phyloP scores from a whole-genome alignment of 129 eudicot genomes.

The Escallonia rubra region DNA sequence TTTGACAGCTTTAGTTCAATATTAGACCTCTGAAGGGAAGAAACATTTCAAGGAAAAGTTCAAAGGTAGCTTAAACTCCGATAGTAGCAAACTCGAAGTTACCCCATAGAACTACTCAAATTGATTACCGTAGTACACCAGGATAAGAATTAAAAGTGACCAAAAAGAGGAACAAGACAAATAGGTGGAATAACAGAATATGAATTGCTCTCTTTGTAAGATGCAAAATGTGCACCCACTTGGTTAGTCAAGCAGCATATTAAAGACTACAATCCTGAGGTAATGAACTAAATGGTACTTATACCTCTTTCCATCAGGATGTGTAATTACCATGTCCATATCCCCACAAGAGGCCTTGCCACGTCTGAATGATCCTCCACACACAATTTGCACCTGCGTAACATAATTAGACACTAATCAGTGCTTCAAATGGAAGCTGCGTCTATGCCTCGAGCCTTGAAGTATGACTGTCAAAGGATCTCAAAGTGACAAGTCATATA shows the following conservation, averaged over 20 bases:
- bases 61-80: no score
- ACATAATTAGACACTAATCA: constrained; percentile 11
- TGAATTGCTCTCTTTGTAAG: no score
- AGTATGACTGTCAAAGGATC: background rate
- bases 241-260: background rate
- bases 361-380: constrained; percentile 98
- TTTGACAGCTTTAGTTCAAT: no score
- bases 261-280: background rate
- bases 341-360: constrained; percentile 95
- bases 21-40: no score
- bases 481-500: background rate
- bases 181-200: no score
- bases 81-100: no score
- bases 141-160: no score
- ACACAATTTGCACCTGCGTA: constrained; percentile 52
- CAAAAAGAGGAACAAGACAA: no score
- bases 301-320: constrained; percentile 91
- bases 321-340: constrained; percentile 86
- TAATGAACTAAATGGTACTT: background rate
- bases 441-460: background rate
- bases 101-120: no score
- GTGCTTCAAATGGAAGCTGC: background rate
- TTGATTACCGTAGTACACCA: no score
- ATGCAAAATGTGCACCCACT: background rate
- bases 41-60: no score